phyloP scores from a whole-genome alignment of 2,329 filamentous ascomycete genomes.

The Cyphellophora attinorum region DNA sequence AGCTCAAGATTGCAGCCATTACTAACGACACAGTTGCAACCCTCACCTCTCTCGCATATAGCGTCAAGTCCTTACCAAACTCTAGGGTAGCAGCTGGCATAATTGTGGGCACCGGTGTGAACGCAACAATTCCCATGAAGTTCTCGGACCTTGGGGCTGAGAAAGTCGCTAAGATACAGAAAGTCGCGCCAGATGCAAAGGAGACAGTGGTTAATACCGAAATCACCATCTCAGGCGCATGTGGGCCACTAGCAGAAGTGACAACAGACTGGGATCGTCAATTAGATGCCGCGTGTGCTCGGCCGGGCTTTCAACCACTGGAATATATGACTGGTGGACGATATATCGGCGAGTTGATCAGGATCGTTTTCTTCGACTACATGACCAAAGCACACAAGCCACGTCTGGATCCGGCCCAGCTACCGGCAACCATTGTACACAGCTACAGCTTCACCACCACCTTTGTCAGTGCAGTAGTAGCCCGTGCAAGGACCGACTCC shows the following conservation, averaged over 20 bases:
- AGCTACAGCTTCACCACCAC: constrained; percentile 60
- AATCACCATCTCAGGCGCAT: constrained; percentile 70
- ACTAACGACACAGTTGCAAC: constrained; percentile 76
- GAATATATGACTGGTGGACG: constrained; percentile 78
- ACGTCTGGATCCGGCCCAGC: constrained; percentile 28
- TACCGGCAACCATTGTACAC: constrained; percentile 48
- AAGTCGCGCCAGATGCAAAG: constrained; percentile 40
- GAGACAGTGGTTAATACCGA: constrained; percentile 74
- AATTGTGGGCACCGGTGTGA: constrained; percentile 73
- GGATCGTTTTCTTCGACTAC: constrained; percentile 60
- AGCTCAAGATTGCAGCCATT: constrained; percentile 64
- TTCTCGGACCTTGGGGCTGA: constrained; percentile 51
- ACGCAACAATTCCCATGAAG: constrained; percentile 67
- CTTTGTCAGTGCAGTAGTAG: constrained; percentile 62
- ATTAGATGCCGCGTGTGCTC: constrained; percentile 58
- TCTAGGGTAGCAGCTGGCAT: constrained; percentile 67
- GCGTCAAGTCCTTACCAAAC: constrained; percentile 50
- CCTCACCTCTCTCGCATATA: constrained; percentile 66
- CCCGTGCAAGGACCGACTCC: constrained; percentile 40
- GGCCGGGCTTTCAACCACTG: constrained; percentile 68
- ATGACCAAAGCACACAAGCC: constrained; percentile 34
- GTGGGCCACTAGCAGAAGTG: constrained; percentile 56
- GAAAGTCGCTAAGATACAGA: constrained; percentile 48
- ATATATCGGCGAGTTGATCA: constrained; percentile 67
- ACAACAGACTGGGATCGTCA: constrained; percentile 62